Percentiles rank a stretch among this genome's conserved stretches.
These are phyloP conservation scores for Calonectria leucothoes DNA, from an alignment of 2,329 filamentous ascomycete species.

Conservation along the genomic window DNA sequence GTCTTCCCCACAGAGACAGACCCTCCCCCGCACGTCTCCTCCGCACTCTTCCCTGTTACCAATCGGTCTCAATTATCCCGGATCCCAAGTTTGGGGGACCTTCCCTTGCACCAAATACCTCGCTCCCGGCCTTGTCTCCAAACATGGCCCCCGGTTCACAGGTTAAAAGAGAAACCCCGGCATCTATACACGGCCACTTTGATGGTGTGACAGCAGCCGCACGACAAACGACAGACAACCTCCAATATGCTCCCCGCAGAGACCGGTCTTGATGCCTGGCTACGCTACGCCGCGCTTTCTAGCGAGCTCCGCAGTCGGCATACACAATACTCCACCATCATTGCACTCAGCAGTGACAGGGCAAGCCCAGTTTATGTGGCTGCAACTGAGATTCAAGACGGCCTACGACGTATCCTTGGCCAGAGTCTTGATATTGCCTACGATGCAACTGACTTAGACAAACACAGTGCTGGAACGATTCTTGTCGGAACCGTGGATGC, in stretches of 20 bases:
- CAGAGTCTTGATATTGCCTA: not conserved
- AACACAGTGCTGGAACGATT: not conserved
- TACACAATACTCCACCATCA: not conserved
- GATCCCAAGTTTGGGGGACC: not conserved
- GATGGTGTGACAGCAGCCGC: not conserved
- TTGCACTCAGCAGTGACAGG: not conserved
- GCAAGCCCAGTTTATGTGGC: not conserved
- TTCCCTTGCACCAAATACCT: not conserved
- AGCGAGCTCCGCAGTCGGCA: not conserved
- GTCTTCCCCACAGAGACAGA: not conserved
- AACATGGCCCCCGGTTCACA: not conserved
- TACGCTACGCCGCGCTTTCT: not conserved
- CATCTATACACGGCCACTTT: not conserved
- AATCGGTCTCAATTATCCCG: not conserved
- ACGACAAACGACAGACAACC: not conserved
- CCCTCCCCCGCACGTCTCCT: slow-evolving; percentile 4
- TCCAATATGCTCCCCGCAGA: not conserved
- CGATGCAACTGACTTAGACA: not conserved
- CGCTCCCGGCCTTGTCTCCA: not conserved
- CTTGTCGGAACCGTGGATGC: not conserved
- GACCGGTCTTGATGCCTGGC: slow-evolving; percentile 2
- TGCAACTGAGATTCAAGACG: not conserved
- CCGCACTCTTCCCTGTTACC: not conserved
- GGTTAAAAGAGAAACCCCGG: not conserved
- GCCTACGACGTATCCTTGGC: not conserved